These are phyloP conservation scores for Nymphaea thermarum DNA, from an alignment of 164 flowering plant genomes.

Conservation along the genomic window DNA sequence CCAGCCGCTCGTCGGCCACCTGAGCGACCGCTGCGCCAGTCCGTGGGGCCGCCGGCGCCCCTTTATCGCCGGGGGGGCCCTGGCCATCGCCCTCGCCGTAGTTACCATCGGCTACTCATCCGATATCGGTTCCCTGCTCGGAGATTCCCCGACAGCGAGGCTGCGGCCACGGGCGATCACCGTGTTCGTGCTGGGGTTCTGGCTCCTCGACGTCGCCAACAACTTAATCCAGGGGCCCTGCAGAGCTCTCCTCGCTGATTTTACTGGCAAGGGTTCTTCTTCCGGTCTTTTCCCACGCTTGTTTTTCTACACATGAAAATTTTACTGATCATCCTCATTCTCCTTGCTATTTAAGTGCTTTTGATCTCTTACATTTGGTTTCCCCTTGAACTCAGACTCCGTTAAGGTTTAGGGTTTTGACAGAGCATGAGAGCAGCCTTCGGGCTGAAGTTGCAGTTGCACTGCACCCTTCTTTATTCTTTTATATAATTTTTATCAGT, in stretches of 20 bases:
- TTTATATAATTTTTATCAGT: too few species aligned
- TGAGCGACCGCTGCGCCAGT: slow-evolving; percentile 76
- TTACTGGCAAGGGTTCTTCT: slow-evolving; percentile 40
- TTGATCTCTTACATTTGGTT: too few species aligned
- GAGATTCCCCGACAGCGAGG: slow-evolving; percentile 24
- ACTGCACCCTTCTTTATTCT: too few species aligned
- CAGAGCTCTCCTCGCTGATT: slow-evolving; percentile 90
- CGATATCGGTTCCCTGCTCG: slow-evolving; percentile 66
- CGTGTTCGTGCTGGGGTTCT: slow-evolving; percentile 76
- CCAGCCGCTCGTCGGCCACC: slow-evolving; percentile 82
- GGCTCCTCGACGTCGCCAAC: slow-evolving; percentile 92
- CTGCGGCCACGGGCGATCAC: slow-evolving; percentile 46
- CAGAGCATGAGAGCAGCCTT: too few species aligned
- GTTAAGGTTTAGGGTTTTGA: too few species aligned
- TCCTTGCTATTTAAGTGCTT: too few species aligned
- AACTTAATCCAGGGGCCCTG: slow-evolving; percentile 94
- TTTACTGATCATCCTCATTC: too few species aligned
- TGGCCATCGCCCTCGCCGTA: slow-evolving; percentile 40
- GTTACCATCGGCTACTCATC: slow-evolving; percentile 63
- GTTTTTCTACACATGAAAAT: too few species aligned
- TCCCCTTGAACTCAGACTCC: too few species aligned
- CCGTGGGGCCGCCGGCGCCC: slow-evolving; percentile 79
- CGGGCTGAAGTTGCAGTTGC: too few species aligned
- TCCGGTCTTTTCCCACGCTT: too few species aligned
- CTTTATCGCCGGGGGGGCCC: slow-evolving; percentile 60